Conservation (phyloP, 805 yeast species). For the Myxozyma neotropica region DNA sequence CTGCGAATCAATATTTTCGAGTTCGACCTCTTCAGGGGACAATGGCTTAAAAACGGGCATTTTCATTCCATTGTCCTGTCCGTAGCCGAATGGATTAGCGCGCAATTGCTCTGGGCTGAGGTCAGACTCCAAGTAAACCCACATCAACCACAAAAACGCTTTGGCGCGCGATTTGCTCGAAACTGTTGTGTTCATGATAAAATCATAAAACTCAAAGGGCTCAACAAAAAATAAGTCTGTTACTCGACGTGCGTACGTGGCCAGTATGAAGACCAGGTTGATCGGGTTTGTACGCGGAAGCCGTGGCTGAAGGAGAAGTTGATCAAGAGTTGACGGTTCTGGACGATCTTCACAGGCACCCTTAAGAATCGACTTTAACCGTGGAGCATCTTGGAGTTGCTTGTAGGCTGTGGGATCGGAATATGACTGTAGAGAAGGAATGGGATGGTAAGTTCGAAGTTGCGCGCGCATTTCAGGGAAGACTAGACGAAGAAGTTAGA, state of each 20-base stretch:
- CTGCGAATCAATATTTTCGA: conserved; percentile 49
- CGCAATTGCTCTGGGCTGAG: conserved; percentile 54
- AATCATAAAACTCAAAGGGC: conserved; percentile 63
- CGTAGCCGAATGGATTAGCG: conserved; percentile 59
- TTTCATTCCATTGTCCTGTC: conserved; percentile 42
- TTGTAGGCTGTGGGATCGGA: conserved; percentile 60
- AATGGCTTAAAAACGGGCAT: conserved; percentile 46
- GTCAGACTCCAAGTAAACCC: conserved; percentile 76
- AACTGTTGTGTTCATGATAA: conserved; percentile 64
- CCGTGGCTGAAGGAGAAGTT: conserved; percentile 44
- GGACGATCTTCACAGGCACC: conserved; percentile 75
- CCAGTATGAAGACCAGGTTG: conserved; percentile 71
- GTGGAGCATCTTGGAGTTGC: conserved; percentile 91
- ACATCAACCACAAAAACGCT: conserved; percentile 80
- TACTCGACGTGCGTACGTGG: conserved; percentile 59
- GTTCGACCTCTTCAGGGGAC: conserved; percentile 39
- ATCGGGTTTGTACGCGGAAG: conserved; percentile 64
- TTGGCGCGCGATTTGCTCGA: conserved; percentile 68
- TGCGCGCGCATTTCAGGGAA: conserved; percentile 95
- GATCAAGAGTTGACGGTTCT: conserved; percentile 54
- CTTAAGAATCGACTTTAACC: conserved; percentile 85
- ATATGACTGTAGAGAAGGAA: conserved; percentile 82
- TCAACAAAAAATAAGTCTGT: conserved; percentile 47
- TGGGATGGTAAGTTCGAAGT: conserved; percentile 87
- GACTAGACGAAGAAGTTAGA: conserved; percentile 40